These are phyloP conservation scores for Cordyceps militaris DNA, from an alignment of 2,329 filamentous ascomycete genomes.

Conservation along the genomic window DNA sequence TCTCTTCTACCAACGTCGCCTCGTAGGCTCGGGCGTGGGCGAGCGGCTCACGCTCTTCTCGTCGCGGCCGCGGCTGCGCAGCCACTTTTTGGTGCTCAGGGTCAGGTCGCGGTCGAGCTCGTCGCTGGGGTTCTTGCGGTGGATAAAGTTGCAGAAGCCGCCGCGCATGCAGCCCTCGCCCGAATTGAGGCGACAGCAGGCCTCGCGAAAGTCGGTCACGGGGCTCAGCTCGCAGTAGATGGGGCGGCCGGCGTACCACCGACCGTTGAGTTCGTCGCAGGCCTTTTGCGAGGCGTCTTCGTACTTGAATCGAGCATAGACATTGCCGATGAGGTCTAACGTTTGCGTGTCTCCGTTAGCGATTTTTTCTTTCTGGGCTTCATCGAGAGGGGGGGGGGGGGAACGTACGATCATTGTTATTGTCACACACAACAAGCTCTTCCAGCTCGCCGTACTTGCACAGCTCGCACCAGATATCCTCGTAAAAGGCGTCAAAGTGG, in stretches of 20 bases:
- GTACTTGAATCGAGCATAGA: slow-evolving; percentile 99
- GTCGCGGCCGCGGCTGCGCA: slow-evolving; percentile 77
- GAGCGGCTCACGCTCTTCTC: slow-evolving; percentile 74
- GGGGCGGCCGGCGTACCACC: slow-evolving; percentile 94
- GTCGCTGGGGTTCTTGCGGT: slow-evolving; percentile 85
- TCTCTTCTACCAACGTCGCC: slow-evolving; percentile 54
- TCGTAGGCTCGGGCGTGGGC: slow-evolving; percentile 77
- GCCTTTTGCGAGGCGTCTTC: slow-evolving; percentile 91
- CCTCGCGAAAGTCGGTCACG: slow-evolving; percentile 96
- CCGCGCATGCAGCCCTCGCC: slow-evolving; percentile 94
- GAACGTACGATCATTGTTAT: slow-evolving; percentile 88
- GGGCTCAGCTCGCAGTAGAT: slow-evolving; percentile 98
- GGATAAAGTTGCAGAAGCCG: slow-evolving; percentile 99
- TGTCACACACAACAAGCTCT: slow-evolving; percentile 97
- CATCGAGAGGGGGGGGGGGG: neutral
- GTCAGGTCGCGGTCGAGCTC: slow-evolving; percentile 86
- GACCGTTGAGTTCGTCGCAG: slow-evolving; percentile 86
- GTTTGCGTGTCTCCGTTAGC: too few species aligned
- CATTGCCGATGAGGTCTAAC: slow-evolving; percentile 95
- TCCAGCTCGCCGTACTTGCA: slow-evolving; percentile 98
- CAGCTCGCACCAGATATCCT: slow-evolving; percentile 99
- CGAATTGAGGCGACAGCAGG: slow-evolving; percentile 88
- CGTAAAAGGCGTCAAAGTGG: slow-evolving; percentile 99
- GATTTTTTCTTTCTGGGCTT: neutral
- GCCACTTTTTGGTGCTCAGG: slow-evolving; percentile 92